Evolutionary conservation across 805 yeast species (phyloP).

Genomic region (Yamadazyma insecticola): DNA sequence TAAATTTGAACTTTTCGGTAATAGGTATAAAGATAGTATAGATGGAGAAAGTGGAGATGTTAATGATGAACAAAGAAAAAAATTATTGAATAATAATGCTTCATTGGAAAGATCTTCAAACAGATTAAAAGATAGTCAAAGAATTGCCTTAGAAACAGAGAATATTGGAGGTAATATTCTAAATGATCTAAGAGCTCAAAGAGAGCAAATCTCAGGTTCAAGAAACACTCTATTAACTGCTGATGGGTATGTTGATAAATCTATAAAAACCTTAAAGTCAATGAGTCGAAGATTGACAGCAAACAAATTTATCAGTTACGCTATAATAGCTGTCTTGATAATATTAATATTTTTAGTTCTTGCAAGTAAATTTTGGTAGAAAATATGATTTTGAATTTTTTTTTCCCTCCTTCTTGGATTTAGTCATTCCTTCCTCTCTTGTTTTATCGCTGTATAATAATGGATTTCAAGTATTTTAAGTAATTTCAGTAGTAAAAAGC

Average conservation of each 20-base stretch:
- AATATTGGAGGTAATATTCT: slow-evolving; percentile 85
- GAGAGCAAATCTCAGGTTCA: slow-evolving; percentile 86
- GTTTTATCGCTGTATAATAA: too few species aligned
- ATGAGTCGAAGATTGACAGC: slow-evolving; percentile 94
- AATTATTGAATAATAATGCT: slow-evolving; percentile 70
- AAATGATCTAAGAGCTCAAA: slow-evolving; percentile 82
- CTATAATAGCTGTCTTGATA: slow-evolving; percentile 84
- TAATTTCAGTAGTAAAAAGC: too few species aligned
- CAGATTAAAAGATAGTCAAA: slow-evolving; percentile 78
- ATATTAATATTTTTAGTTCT: slow-evolving; percentile 77
- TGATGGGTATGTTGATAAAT: slow-evolving; percentile 87
- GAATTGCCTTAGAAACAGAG: slow-evolving; percentile 91
- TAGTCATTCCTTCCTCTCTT: too few species aligned
- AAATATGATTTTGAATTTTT: too few species aligned
- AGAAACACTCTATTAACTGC: slow-evolving; percentile 86
- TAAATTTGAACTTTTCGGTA: slow-evolving; percentile 69
- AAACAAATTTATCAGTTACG: slow-evolving; percentile 83
- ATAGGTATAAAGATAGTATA: slow-evolving; percentile 34
- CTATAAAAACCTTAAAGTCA: slow-evolving; percentile 76
- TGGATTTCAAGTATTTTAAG: too few species aligned
- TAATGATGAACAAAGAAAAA: slow-evolving; percentile 71
- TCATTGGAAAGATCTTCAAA: slow-evolving; percentile 79
- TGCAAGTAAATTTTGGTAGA: slow-evolving; percentile 78
- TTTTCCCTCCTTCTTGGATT: too few species aligned
- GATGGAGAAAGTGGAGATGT: slow-evolving; percentile 32